Conservation (phyloP, 2,329 filamentous ascomycete genomes). For the Fusarium sp. region DNA sequence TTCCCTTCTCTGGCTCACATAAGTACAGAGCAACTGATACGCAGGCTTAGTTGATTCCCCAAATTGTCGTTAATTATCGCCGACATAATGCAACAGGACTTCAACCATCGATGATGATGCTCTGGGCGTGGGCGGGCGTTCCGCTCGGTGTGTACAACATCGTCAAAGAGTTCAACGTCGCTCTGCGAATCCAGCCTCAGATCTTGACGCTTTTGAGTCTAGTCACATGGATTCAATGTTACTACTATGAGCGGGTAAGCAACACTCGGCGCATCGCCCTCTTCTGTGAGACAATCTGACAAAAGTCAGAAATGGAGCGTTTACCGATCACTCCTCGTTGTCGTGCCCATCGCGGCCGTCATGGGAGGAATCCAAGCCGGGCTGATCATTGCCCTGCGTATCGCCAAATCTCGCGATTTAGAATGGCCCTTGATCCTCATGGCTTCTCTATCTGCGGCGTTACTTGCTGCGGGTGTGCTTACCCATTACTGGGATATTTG, state of each 20-base stretch:
- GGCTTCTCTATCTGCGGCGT: conserved; percentile 74
- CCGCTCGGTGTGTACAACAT: conserved; percentile 71
- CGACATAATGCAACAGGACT: conserved; percentile 76
- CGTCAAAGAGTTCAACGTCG: conserved; percentile 59
- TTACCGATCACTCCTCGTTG: conserved; percentile 62
- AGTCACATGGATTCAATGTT: conserved; percentile 61
- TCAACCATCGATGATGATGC: conserved; percentile 79
- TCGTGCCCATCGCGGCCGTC: conserved; percentile 65
- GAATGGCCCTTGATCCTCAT: conserved; percentile 77
- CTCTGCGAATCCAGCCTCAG: conserved; percentile 61
- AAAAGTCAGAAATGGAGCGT: conserved; percentile 65
- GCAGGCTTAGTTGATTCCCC: conserved; percentile 71
- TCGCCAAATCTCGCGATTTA: conserved; percentile 59
- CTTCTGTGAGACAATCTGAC: conserved; percentile 5
- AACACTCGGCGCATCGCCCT: rapidly evolving
- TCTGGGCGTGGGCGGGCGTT: conserved; percentile 78
- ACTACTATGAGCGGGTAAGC: conserved; percentile 58
- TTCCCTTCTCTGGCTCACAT: background rate
- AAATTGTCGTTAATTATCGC: conserved; percentile 78
- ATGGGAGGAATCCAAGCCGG: conserved; percentile 73
- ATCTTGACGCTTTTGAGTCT: conserved; percentile 61
- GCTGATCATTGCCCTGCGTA: conserved; percentile 70
- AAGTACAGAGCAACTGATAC: conserved; percentile 1
- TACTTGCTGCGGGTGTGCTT: conserved; percentile 76
- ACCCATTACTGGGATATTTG: conserved; percentile 81